phyloP scores from a whole-genome alignment of 2,329 filamentous ascomycete species.

The Scedosporium apiospermum region DNA sequence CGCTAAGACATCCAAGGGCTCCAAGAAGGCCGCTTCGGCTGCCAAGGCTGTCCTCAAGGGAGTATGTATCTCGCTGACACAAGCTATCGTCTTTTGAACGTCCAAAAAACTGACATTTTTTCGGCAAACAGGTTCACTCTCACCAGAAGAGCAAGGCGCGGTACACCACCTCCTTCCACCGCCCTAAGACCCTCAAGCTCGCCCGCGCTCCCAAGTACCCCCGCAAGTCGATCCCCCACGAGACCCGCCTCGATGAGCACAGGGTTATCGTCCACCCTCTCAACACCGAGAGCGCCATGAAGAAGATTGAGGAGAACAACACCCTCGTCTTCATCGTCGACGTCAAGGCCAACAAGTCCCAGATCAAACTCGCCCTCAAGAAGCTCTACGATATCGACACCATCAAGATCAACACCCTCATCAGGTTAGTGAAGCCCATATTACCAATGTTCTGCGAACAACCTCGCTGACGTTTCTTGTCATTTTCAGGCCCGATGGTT shows the following conservation, averaged over 20 bases:
- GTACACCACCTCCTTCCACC: constrained; percentile 90
- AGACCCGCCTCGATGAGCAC: constrained; percentile 89
- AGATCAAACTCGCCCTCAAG: constrained; percentile 98
- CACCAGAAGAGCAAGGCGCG: constrained; percentile 93
- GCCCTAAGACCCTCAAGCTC: constrained; percentile 90
- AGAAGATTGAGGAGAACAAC: constrained; percentile 99
- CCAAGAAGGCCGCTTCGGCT: constrained; percentile 86
- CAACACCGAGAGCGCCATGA: constrained; percentile 99
- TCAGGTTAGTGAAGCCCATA: constrained; percentile 55
- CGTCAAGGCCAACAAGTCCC: constrained; percentile 97
- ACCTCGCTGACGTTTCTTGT: constrained; percentile 11
- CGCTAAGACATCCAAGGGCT: constrained; percentile 35
- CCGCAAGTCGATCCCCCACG: constrained; percentile 86
- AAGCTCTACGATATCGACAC: constrained; percentile 98
- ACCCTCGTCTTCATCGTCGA: constrained; percentile 97
- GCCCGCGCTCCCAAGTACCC: constrained; percentile 91
- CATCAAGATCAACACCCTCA: constrained; percentile 98
- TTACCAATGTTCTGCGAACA: constrained; percentile 8
- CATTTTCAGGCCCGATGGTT: constrained; percentile 68
- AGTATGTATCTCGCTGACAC: constrained; percentile 50
- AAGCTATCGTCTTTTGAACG: background rate
- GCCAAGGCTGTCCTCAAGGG: constrained; percentile 95
- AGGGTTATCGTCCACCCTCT: constrained; percentile 97
- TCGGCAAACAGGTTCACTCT: constrained; percentile 33
- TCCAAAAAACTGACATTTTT: background rate